phyloP scores from a whole-genome alignment of 2,329 filamentous ascomycete genomes.

The Penicillium frequentans region DNA sequence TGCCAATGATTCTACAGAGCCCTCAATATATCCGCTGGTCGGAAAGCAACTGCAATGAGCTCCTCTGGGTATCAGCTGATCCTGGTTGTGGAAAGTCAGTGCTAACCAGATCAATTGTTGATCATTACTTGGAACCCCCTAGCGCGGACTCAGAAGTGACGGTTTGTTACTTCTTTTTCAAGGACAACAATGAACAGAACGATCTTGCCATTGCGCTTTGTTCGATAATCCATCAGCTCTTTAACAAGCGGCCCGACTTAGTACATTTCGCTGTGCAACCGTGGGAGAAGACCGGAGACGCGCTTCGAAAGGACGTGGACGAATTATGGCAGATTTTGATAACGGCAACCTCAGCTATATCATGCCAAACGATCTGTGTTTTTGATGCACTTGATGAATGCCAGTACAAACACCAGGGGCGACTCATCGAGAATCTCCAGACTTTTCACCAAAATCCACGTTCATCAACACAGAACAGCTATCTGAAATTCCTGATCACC shows the following conservation, averaged over 20 bases:
- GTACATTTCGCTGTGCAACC: conserved; percentile 19
- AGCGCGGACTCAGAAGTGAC: conserved; percentile 10
- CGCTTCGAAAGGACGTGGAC: conserved; percentile 10
- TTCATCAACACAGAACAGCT: neutral
- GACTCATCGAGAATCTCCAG: conserved; percentile 11
- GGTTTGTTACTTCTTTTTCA: conserved; percentile 43
- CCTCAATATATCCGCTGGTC: conserved; percentile 27
- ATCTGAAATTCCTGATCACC: conserved; percentile 20
- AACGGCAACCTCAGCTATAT: neutral
- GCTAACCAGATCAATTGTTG: conserved; percentile 34
- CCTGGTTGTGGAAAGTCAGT: conserved; percentile 46
- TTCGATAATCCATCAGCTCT: conserved; percentile 41
- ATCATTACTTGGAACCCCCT: conserved; percentile 22
- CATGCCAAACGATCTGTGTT: conserved; percentile 9
- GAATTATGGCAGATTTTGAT: conserved; percentile 18
- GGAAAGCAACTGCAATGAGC: conserved; percentile 15
- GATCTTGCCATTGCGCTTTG: conserved; percentile 31
- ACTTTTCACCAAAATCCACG: neutral
- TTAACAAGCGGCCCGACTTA: conserved; percentile 25
- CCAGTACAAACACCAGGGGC: neutral
- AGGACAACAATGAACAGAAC: conserved; percentile 38
- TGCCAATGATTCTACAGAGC: conserved; percentile 33
- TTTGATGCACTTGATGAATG: conserved; percentile 13
- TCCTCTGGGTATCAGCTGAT: conserved; percentile 44
- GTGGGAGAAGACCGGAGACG: conserved; percentile 20